These are phyloP conservation scores for Amylocystis lapponica DNA, from an alignment of 768 basidiomycete species.

Conservation along the genomic window DNA sequence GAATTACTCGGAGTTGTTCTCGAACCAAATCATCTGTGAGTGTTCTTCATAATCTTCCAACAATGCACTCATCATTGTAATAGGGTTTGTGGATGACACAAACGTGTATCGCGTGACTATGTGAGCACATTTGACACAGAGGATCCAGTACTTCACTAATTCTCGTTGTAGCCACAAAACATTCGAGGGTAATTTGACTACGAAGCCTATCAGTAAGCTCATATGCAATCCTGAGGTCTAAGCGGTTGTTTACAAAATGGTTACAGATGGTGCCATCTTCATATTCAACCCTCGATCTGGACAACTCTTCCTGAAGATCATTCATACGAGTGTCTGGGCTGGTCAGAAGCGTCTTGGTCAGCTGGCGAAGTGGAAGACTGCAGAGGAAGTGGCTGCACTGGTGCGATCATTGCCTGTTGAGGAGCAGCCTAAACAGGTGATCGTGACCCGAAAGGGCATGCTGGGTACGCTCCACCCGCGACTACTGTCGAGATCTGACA, in stretches of 20 bases:
- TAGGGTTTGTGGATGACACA: conserved; percentile 98
- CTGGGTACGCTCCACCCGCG: conserved; percentile 49
- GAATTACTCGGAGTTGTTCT: conserved; percentile 94
- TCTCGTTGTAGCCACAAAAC: too few species aligned
- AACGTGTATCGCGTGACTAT: conserved; percentile 99
- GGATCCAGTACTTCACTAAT: conserved; percentile 4
- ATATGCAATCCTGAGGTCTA: conserved; percentile 3
- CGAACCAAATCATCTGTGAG: conserved; percentile 94
- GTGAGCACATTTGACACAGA: conserved; percentile 29
- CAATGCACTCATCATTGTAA: neutral
- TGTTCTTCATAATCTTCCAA: conserved; percentile 5
- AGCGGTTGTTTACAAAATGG: neutral
- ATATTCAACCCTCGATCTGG: conserved; percentile 99
- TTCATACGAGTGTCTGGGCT: conserved; percentile 99
- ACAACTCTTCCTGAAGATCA: conserved; percentile 97
- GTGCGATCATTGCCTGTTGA: conserved; percentile 98
- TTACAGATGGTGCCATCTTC: conserved; percentile 88
- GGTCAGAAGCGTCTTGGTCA: conserved; percentile 99
- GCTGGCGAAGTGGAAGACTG: conserved; percentile 99
- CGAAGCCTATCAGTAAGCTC: conserved; percentile 88
- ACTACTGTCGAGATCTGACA: neutral
- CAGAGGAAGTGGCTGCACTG: conserved; percentile 98
- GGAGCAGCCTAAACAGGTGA: conserved; percentile 99
- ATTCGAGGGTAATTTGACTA: conserved; percentile 99
- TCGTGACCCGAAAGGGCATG: conserved; percentile 99